Conservation (phyloP, 1,139 yeast species). For the Taphrina populina region DNA sequence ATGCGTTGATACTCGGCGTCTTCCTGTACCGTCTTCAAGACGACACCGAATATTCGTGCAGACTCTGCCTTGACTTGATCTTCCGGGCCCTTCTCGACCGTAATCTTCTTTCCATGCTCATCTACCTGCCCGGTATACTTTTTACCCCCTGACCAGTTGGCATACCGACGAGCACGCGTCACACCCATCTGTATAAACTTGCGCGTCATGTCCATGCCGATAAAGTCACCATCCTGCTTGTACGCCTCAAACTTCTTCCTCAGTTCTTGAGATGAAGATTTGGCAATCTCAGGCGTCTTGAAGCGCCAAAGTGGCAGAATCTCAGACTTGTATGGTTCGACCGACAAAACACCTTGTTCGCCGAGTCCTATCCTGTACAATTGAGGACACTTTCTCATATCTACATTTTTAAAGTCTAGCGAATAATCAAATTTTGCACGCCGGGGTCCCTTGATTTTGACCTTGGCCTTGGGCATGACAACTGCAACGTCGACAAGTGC, state of each 20-base stretch:
- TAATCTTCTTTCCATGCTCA: slow-evolving; percentile 18
- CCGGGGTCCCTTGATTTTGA: neutral
- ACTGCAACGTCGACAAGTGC: neutral
- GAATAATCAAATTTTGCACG: slow-evolving; percentile 30
- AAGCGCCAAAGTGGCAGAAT: slow-evolving; percentile 29
- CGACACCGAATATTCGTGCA: slow-evolving; percentile 26
- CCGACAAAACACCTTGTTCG: slow-evolving; percentile 31
- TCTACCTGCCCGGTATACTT: slow-evolving; percentile 27
- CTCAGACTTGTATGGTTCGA: slow-evolving; percentile 32
- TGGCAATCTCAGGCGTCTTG: slow-evolving; percentile 28
- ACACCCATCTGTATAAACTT: slow-evolving; percentile 34
- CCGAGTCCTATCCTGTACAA: slow-evolving; percentile 28
- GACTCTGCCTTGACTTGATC: slow-evolving; percentile 27
- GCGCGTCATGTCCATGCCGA: slow-evolving; percentile 33
- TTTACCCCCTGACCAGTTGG: slow-evolving; percentile 29
- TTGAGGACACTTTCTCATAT: slow-evolving; percentile 19
- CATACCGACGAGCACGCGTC: slow-evolving; percentile 32
- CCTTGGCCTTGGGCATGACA: slow-evolving; percentile 10
- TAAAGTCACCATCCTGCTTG: slow-evolving; percentile 10
- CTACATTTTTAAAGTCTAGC: slow-evolving; percentile 13
- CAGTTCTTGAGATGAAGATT: neutral
- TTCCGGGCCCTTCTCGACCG: slow-evolving; percentile 24
- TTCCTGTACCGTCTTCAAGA: slow-evolving; percentile 10
- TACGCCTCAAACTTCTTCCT: slow-evolving; percentile 18
- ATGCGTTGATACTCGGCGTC: slow-evolving; percentile 3